Base-by-base conservation (phyloP, 257 asterid species). In the Mentha longifolia region DNA sequence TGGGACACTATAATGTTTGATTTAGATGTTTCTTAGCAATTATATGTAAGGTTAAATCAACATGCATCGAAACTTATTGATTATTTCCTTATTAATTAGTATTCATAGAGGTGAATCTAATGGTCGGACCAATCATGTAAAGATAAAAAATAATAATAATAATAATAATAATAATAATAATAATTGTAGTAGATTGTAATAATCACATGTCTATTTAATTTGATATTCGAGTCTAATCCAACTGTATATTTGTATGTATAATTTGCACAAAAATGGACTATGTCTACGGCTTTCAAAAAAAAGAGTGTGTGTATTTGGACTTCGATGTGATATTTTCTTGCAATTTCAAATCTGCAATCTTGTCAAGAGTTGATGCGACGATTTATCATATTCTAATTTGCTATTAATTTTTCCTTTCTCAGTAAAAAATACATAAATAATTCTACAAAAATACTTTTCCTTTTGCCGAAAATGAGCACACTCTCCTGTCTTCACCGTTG, bases 391-490 rank as follows among this genome's bases (percentile, higher is more conserved):
- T 17, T 46, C 37, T 13, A 65, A 47, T 47, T 49, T 47, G 31
- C 25, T 16, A 4, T 2, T 11, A 20, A 9, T 31, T 47, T 49
- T 16, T 61, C 68, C 16, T 37, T 61, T 62, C 39, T 54, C 42
- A 51, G 71, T 10, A 9, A 52, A 51, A 61, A 35, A 8, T 0
- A n/a, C n/a, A 42, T 42, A 3, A 63, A 43, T 42, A 52, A 25
- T 25, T 73, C 19, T 51, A 6, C 22, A 17, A 13, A 22, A 51
- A 51, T 63, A 37, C 15, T 62, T 33, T 16, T 73, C 52, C 50
- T 63, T 73, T 73, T 62, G 39, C 77, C 61, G 13, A 42, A 63
- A 73, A 64, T 63, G 71, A 37, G 35, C 66, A 73, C 35, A 25
- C 77, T 50, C 22, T 51, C 65, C n/a, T 11, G 37, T 50, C 46